These are phyloP conservation scores for Fusarium mangiferae DNA, from an alignment of 2,329 filamentous ascomycete species.

Conservation along the genomic window DNA sequence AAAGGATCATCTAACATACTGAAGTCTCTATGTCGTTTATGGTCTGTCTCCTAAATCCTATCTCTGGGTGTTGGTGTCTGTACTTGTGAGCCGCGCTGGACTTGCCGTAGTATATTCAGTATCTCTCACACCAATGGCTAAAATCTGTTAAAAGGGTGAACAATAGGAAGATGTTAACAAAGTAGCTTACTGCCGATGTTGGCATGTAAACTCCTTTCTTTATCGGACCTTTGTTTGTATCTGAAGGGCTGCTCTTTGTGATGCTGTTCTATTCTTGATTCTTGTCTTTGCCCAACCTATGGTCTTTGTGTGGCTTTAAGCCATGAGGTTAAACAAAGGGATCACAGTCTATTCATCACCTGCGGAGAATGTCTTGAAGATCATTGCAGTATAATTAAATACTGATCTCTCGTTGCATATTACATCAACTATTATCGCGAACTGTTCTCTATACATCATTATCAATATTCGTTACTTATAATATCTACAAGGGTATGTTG, in stretches of 20 bases:
- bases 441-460: fast-evolving
- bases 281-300: fast-evolving
- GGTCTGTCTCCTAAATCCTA: background rate
- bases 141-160: background rate
- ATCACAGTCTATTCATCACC: fast-evolving
- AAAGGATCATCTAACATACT: background rate
- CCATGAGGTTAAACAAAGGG: fast-evolving
- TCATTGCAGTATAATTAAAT: fast-evolving
- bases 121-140: background rate
- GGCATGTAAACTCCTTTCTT: too few relatives aligned
- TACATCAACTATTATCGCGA: fast-evolving
- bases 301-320: background rate
- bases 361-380: too few relatives aligned
- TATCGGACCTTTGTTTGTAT: background rate
- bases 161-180: background rate
- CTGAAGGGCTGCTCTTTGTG: background rate
- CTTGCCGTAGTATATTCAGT: background rate
- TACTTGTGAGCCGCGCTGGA: too few relatives aligned
- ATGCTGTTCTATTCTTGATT: fast-evolving
- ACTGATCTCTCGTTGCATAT: fast-evolving
- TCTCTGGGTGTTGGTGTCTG: background rate
- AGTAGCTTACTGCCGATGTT: too few relatives aligned
- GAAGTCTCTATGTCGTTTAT: too few relatives aligned
- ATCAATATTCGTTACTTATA: fast-evolving
- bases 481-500: background rate